Conservation (phyloP, 768 basidiomycete species). For the Auriscalpium vulgare region DNA sequence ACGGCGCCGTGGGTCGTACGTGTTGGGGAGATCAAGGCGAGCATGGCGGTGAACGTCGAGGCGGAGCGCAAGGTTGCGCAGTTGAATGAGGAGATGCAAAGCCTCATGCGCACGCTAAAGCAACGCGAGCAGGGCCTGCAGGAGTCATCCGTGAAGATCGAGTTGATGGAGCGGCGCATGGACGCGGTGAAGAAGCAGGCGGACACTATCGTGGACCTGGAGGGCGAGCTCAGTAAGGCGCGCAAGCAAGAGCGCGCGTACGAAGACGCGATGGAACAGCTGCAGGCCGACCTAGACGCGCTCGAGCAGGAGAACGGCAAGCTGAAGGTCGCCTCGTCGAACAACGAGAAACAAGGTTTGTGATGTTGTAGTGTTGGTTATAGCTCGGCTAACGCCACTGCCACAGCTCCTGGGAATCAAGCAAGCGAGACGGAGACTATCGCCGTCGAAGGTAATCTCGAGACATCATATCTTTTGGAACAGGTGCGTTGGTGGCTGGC, state of each 20-base stretch:
- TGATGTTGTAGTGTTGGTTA: not conserved
- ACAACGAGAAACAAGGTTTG: slow-evolving; percentile 68
- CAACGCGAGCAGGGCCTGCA: slow-evolving; percentile 87
- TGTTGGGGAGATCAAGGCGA: slow-evolving; percentile 75
- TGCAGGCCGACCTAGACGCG: slow-evolving; percentile 81
- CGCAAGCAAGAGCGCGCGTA: slow-evolving; percentile 86
- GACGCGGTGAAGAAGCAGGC: slow-evolving; percentile 88
- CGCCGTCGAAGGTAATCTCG: slow-evolving; percentile 70
- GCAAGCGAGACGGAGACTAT: slow-evolving; percentile 52
- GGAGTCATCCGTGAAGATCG: slow-evolving; percentile 86
- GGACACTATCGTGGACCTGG: slow-evolving; percentile 75
- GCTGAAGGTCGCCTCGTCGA: slow-evolving; percentile 59
- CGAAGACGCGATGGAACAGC: slow-evolving; percentile 88
- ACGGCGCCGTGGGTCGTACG: slow-evolving; percentile 81
- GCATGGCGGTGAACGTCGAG: slow-evolving; percentile 79
- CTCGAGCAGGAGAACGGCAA: slow-evolving; percentile 85
- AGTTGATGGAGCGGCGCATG: slow-evolving; percentile 89
- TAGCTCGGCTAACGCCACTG: slow-evolving; percentile 3
- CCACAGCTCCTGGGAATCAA: slow-evolving; percentile 33
- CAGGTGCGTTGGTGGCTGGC: slow-evolving; percentile 43
- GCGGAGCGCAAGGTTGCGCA: slow-evolving; percentile 84
- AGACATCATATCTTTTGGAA: slow-evolving; percentile 82
- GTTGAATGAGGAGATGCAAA: slow-evolving; percentile 85
- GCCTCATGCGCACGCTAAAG: slow-evolving; percentile 76
- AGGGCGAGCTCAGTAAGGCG: slow-evolving; percentile 69